These are phyloP conservation scores for Sechiopsis laciniata DNA, from an alignment of 306 rosid species.

Conservation along the genomic window DNA sequence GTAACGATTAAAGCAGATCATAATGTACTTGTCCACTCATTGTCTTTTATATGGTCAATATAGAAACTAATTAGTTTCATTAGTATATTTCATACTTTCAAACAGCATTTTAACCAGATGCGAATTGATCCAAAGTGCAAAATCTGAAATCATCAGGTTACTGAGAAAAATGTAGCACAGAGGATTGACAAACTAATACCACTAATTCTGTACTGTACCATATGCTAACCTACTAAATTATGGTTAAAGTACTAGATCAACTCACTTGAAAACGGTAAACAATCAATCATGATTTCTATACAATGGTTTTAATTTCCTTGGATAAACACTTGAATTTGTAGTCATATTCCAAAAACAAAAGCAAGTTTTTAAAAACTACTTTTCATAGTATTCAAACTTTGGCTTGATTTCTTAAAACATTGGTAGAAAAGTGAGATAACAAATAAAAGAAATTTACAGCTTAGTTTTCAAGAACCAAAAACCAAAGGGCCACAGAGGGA, in stretches of 20 bases:
- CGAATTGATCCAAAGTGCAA: background rate
- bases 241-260: background rate
- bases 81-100: background rate
- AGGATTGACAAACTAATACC: background rate
- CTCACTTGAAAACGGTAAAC: background rate
- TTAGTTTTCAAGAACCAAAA: too few species aligned
- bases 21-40: background rate
- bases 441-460: too few species aligned
- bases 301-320: too few species aligned
- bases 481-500: too few species aligned
- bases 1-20: background rate
- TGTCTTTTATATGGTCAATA: background rate
- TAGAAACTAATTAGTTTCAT: background rate
- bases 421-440: too few species aligned
- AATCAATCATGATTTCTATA: too few species aligned
- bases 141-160: background rate
- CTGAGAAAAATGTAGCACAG: background rate
- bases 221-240: background rate
- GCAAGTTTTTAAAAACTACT: too few species aligned
- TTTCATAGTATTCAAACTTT: too few species aligned
- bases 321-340: too few species aligned
- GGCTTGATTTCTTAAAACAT: too few species aligned
- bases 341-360: too few species aligned
- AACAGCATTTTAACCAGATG: background rate
- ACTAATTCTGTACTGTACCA: background rate